Evolutionary conservation across 163 green algal genomes (phyloP), one percentile per base, ranked within the genome.

Genomic region (Scenedesmus sp.): DNA sequence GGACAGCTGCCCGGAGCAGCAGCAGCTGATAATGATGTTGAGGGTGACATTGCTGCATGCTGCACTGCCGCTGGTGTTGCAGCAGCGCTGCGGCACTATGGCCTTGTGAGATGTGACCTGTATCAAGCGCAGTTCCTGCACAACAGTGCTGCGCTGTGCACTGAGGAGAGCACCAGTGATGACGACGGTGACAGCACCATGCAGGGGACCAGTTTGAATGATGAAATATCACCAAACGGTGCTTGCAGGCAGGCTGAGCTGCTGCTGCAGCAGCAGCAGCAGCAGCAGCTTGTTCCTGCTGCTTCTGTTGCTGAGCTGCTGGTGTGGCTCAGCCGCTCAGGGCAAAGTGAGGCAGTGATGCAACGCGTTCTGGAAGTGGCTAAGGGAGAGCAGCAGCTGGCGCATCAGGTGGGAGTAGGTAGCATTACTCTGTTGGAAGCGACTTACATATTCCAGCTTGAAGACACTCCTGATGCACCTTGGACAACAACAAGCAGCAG

Each of bases 241-340:
- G 70, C 23, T 52, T 13, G 23, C 70, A 79, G 23, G 4, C 4
- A 52, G 23, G 13, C 18, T n/a, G 5, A 76, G 66, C 10, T 7
- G 13, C 59, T 20, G 26, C 8, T 18, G n/a, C n/a, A n/a, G 57
- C 83, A 60, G 56, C 64, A 3, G 67, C 66, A 18, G 54, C 9
- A 23, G 70, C 70, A 60, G 70, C 59, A 66, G 73, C 56, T 23
- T 57, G 9, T 26, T 23, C 1, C 2, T 1, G 12, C 2, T 26
- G 23, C n/a, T 10, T 85, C 87, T 77, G 73, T 34, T 74, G 70
- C 87, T 46, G 87, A 60, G 55, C 18, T 91, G 87, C n/a, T 91
- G 20, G 70, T 91, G 87, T 91, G 87, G 87, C 9, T 91, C 0
- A 77, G 70, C 46, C 55, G 87, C 34, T 86, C 70, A 9, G 54